phyloP scores from a whole-genome alignment of 768 basidiomycete genomes.

The Tulasnella sp. region DNA sequence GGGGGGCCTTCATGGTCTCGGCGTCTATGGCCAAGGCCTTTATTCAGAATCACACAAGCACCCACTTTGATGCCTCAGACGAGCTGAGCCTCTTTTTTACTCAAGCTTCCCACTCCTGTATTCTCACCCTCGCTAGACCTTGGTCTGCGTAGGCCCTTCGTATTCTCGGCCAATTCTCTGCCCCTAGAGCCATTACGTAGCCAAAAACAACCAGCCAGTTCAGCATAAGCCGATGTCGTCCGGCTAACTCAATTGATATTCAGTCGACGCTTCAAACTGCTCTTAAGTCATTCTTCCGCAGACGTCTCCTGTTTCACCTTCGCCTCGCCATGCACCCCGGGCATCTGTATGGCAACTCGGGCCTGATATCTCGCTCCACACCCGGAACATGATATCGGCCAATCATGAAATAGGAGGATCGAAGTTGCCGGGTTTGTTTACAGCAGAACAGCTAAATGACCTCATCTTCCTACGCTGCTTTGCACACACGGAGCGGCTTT shows the following conservation, averaged over 20 bases:
- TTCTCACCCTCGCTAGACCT: background rate
- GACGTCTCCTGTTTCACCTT: background rate
- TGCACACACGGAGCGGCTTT: constrained; percentile 10
- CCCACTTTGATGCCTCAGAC: background rate
- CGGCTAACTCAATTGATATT: background rate
- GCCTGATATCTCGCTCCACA: background rate
- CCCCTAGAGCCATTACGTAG: background rate
- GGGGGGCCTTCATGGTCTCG: background rate
- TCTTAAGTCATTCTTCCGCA: background rate
- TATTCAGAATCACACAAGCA: background rate
- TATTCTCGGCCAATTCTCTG: background rate
- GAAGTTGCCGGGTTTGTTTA: constrained; percentile 7
- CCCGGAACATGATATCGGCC: background rate
- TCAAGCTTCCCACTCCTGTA: background rate
- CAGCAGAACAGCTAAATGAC: background rate
- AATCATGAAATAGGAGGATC: background rate
- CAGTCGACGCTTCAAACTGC: background rate
- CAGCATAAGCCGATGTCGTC: background rate
- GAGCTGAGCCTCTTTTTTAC: background rate
- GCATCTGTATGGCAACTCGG: background rate
- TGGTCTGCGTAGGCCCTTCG: background rate
- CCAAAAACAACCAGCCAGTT: background rate
- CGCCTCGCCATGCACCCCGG: background rate
- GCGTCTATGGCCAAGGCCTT: background rate
- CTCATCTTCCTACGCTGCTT: background rate